Conservation (phyloP, 2,329 filamentous ascomycete species). For the Proliferodiscus dingleyae region DNA sequence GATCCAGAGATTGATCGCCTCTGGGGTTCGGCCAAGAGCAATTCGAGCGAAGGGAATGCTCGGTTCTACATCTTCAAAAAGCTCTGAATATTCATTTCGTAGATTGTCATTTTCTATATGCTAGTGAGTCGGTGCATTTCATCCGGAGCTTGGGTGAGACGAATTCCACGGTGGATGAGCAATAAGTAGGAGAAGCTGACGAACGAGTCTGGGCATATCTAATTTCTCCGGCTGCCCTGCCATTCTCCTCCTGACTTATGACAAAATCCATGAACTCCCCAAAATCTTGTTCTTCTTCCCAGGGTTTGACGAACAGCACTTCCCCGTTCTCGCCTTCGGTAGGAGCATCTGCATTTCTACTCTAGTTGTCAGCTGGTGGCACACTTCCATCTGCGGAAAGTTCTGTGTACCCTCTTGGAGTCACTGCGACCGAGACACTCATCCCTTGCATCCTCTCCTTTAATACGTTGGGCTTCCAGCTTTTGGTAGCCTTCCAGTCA, state of each 20-base stretch:
- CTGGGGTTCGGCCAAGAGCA: conserved; percentile 59
- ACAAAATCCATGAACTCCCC: conserved; percentile 57
- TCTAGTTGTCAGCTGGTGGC: not conserved
- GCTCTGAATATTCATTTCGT: conserved; percentile 61
- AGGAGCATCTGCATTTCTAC: conserved; percentile 48
- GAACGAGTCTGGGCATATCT: conserved; percentile 72
- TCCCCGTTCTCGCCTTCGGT: conserved; percentile 34
- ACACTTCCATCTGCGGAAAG: not conserved
- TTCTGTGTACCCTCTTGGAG: conserved; percentile 43
- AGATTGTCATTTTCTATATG: conserved; percentile 74
- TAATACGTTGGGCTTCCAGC: conserved; percentile 61
- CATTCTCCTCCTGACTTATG: conserved; percentile 47
- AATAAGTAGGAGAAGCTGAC: conserved; percentile 22
- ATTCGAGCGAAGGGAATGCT: conserved; percentile 69
- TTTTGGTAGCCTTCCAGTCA: conserved; percentile 56
- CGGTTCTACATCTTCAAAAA: conserved; percentile 58
- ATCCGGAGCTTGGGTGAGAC: too few species aligned
- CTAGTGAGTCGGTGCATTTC: not conserved
- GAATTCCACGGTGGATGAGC: not conserved
- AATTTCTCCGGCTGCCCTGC: conserved; percentile 40
- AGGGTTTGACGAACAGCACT: conserved; percentile 64
- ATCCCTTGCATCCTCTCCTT: conserved; percentile 48
- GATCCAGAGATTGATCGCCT: conserved; percentile 81
- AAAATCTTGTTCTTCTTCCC: conserved; percentile 62
- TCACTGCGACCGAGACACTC: conserved; percentile 70